Conservation (phyloP, 768 basidiomycete genomes). For the Serendipita indica region DNA sequence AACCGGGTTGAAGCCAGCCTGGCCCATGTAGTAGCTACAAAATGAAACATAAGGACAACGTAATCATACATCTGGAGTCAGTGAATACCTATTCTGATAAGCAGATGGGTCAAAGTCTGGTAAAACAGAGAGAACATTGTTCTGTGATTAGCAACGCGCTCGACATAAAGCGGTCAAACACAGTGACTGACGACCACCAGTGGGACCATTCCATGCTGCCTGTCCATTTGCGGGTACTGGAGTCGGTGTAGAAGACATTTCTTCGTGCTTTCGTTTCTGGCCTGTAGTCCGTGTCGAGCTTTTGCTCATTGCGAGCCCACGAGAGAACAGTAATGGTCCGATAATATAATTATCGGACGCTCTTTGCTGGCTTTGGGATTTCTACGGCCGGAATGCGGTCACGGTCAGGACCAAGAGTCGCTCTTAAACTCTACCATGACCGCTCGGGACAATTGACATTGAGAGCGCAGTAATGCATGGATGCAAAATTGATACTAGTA, state of each 20-base stretch:
- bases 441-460: no score
- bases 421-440: no score
- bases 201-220: background rate
- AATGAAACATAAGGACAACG: background rate
- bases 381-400: no score
- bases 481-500: no score
- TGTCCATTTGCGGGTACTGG: background rate
- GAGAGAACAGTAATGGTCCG: no score
- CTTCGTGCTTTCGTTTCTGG: conserved; percentile 3
- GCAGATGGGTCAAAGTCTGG: background rate
- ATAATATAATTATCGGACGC: no score
- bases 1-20: background rate
- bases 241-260: background rate
- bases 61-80: background rate
- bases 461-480: no score
- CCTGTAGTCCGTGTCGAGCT: background rate
- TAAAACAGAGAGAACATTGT: background rate
- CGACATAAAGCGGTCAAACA: background rate
- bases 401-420: no score
- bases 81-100: background rate
- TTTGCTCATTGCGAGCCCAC: conserved; percentile 5
- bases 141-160: background rate
- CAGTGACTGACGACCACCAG: background rate
- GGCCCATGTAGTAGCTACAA: background rate
- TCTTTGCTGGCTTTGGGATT: no score